Evolutionary conservation across 805 yeast genomes (phyloP).

Genomic region (Lipomyces mesembrius): DNA sequence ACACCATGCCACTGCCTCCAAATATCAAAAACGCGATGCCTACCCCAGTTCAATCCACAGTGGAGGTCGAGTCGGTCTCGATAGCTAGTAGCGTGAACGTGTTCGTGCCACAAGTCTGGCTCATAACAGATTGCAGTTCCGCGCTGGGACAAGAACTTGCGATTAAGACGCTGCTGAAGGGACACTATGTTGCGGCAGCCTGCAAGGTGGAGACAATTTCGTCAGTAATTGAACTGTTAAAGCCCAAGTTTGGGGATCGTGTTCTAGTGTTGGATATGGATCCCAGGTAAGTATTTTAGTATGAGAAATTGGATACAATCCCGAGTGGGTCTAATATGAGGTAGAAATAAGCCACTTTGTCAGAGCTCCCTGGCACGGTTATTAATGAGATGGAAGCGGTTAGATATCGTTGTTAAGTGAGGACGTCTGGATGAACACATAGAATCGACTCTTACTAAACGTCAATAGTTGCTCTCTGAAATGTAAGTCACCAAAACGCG

Average conservation of each 20-base stretch:
- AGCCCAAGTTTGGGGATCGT: slow-evolving; percentile 17
- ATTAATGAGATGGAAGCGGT: slow-evolving; percentile 27
- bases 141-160: slow-evolving; percentile 37
- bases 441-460: background rate
- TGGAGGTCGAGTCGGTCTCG: background rate
- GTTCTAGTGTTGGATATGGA: slow-evolving; percentile 36
- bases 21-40: background rate
- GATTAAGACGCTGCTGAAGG: slow-evolving; percentile 23
- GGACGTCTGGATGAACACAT: slow-evolving; percentile 1
- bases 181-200: slow-evolving; percentile 35
- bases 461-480: slow-evolving; percentile 15
- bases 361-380: slow-evolving; percentile 36
- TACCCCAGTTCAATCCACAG: background rate
- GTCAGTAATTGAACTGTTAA: slow-evolving; percentile 9
- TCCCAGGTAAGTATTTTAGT: slow-evolving; percentile 8
- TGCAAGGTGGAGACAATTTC: slow-evolving; percentile 21
- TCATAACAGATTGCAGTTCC: slow-evolving; percentile 34
- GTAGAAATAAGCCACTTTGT: slow-evolving; percentile 37
- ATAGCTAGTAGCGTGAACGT: background rate
- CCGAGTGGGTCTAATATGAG: background rate
- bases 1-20: background rate
- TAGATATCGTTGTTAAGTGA: slow-evolving; percentile 36
- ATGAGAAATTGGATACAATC: background rate
- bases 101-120: slow-evolving; percentile 35
- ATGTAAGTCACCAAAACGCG: slow-evolving; percentile 10